A percentile compares a stretch with the other conserved stretches of the same genome.
phyloP scores from a whole-genome alignment of 352 stramenopile genomes.

The Phytopythium ostracodes region DNA sequence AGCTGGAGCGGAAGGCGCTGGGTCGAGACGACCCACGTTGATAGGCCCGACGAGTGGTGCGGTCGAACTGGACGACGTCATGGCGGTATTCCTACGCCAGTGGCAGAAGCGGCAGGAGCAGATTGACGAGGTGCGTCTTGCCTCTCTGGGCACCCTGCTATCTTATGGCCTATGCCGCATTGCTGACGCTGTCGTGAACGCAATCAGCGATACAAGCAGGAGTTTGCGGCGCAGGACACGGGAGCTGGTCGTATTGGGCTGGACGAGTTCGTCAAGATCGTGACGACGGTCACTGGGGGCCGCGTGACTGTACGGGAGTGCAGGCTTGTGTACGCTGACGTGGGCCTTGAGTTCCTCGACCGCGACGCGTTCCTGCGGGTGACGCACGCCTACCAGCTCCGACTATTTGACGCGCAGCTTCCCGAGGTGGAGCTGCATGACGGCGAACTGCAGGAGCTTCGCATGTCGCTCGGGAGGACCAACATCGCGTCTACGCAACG shows the following conservation, averaged over 20 bases:
- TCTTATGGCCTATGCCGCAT: no score
- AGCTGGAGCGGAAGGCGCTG: background rate
- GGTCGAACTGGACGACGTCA: slow-evolving; percentile 59
- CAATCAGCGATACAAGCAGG: slow-evolving; percentile 42
- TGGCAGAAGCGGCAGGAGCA: slow-evolving; percentile 42
- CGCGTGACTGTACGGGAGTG: slow-evolving; percentile 47
- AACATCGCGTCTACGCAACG: slow-evolving; percentile 51
- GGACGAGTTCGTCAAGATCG: slow-evolving; percentile 71
- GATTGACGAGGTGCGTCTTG: slow-evolving; percentile 46
- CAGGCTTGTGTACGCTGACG: slow-evolving; percentile 60
- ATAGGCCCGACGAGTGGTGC: background rate
- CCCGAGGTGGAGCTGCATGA: slow-evolving; percentile 48
- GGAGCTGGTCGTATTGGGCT: slow-evolving; percentile 50
- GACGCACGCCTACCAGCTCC: slow-evolving; percentile 52
- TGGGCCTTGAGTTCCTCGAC: slow-evolving; percentile 55
- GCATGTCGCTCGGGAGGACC: slow-evolving; percentile 36
- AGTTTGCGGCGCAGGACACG: slow-evolving; percentile 37
- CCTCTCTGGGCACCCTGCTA: no score
- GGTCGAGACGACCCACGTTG: background rate
- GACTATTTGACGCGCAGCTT: slow-evolving; percentile 43
- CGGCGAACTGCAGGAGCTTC: slow-evolving; percentile 42
- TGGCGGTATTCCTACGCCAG: slow-evolving; percentile 49
- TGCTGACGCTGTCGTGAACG: background rate
- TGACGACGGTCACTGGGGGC: slow-evolving; percentile 51
- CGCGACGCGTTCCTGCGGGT: slow-evolving; percentile 52